Percentiles rank a stretch among this genome's conserved stretches.
phyloP scores from a whole-genome alignment of 1,284 basidiomycete genomes.

The Schizophyllum commune region DNA sequence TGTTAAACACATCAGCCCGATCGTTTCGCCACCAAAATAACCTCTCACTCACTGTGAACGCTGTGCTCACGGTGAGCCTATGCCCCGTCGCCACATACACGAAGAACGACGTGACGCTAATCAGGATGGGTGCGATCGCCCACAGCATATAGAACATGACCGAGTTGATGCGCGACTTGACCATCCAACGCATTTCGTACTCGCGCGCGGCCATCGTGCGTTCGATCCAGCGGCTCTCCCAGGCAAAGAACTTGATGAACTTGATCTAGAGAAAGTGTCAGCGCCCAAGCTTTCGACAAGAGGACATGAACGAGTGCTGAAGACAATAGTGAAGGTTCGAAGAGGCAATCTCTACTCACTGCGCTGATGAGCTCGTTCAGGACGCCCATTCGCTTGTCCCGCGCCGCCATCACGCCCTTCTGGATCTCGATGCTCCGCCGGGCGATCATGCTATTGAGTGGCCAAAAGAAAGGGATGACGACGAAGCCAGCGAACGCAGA shows the following conservation, averaged over 20 bases:
- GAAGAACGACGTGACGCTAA: slow-evolving; percentile 12
- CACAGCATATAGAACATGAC: slow-evolving; percentile 59
- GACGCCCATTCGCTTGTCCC: slow-evolving; percentile 81
- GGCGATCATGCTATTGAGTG: slow-evolving; percentile 63
- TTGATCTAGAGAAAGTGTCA: slow-evolving; percentile 38
- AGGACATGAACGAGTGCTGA: no score
- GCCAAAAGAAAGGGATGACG: slow-evolving; percentile 69
- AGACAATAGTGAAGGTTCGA: no score
- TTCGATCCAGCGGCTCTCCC: slow-evolving; percentile 71
- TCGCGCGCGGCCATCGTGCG: slow-evolving; percentile 49
- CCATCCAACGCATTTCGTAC: slow-evolving; percentile 62
- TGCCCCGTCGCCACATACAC: slow-evolving; percentile 12
- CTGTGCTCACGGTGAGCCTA: slow-evolving; percentile 10
- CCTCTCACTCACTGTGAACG: slow-evolving; percentile 10
- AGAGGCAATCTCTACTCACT: no score
- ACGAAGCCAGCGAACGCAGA: slow-evolving; percentile 75
- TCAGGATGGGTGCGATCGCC: slow-evolving; percentile 43
- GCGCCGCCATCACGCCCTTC: slow-evolving; percentile 62
- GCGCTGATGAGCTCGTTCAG: slow-evolving; percentile 81
- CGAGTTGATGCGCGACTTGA: slow-evolving; percentile 57
- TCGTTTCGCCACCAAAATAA: slow-evolving; percentile 25
- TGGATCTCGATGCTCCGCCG: slow-evolving; percentile 62
- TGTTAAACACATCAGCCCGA: slow-evolving; percentile 12
- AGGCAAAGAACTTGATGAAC: slow-evolving; percentile 85
- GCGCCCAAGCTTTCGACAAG: no score